Conservation (phyloP, 148 eudicot genomes). For the Vaccinium vitisidaea region DNA sequence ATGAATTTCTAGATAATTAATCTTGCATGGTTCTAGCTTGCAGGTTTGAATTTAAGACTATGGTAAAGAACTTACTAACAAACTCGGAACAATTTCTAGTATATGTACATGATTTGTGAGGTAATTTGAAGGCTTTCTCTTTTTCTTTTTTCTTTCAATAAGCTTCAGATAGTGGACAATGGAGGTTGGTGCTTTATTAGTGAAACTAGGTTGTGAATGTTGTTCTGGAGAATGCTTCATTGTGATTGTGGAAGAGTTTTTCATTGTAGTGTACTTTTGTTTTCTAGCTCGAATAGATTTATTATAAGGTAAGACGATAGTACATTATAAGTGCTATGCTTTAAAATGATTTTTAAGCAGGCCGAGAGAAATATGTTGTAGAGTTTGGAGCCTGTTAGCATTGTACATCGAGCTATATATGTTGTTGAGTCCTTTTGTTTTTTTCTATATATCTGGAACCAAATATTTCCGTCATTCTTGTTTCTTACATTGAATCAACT, state of each 20-base stretch:
- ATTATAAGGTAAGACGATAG: not conserved
- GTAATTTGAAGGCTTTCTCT: not conserved
- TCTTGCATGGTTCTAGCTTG: not conserved
- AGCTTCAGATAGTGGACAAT: not conserved
- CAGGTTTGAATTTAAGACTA: slow-evolving; percentile 1
- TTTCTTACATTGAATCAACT: not conserved
- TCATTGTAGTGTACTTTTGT: not conserved
- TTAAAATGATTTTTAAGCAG: not conserved
- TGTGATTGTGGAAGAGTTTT: not conserved
- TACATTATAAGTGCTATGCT: not conserved
- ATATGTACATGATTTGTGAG: not conserved
- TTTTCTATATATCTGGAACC: not conserved
- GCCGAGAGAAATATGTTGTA: not conserved
- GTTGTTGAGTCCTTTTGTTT: not conserved
- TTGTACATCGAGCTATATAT: not conserved
- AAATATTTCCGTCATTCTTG: not conserved
- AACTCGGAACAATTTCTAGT: not conserved
- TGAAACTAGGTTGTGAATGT: not conserved
- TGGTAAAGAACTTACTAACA: not conserved
- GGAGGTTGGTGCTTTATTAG: not conserved
- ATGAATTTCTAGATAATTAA: no score
- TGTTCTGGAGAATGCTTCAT: slow-evolving; percentile 4
- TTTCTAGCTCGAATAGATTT: not conserved
- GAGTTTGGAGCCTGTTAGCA: not conserved
- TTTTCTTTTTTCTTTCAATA: not conserved